Base-by-base conservation (phyloP, 768 basidiomycete genomes). In the Postia placenta region DNA sequence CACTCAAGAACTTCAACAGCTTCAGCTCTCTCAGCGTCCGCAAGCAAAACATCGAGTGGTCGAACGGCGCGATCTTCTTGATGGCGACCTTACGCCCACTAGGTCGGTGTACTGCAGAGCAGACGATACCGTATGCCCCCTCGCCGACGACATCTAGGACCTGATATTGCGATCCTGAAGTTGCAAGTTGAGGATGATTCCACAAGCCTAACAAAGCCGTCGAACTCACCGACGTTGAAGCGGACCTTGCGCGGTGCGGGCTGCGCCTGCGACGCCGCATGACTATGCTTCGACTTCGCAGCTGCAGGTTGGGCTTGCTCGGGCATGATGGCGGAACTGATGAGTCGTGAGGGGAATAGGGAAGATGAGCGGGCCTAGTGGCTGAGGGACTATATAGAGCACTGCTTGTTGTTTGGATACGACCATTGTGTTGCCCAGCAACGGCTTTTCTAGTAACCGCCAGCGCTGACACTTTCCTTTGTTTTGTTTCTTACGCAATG, bases 61-160 rank as follows among this genome's bases (percentile, higher is more conserved):
- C 92, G 58, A 97, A 96, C 0, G 94, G 94, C 0, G 87, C 83
- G 64, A 98, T 96, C 57, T 89, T 87, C 69, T 97, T 97, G 65
- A 97, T 96, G 26, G 94, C 94, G 41, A 98, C 94, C 69, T 83
- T 88, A 37, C 87, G 78, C 38, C 84, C 81, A 0, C 84, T 85
- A 0, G 87, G 79, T 45, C 76, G 66, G 64, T 95, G 91, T 6
- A 89, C 68, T 5, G 92, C 92, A 41, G 87, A 87, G 73, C 85
- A 85, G 39, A 96, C 94, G 61, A 94, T 81, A 33, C 93, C 94
- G 68, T 95, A 95, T 12, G 92, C 93, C 36, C 94, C 95, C 62
- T 97, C 95, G 26, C 95, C 93, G 46, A 93, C 89, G 52, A 90
- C 81, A 66, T 91, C 87, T 42, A 87, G 68, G 1, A 88, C 79